Evolutionary conservation across 1,139 yeast genomes (phyloP), one percentile per base, ranked within the genome.

Genomic region (Pichia sp.): DNA sequence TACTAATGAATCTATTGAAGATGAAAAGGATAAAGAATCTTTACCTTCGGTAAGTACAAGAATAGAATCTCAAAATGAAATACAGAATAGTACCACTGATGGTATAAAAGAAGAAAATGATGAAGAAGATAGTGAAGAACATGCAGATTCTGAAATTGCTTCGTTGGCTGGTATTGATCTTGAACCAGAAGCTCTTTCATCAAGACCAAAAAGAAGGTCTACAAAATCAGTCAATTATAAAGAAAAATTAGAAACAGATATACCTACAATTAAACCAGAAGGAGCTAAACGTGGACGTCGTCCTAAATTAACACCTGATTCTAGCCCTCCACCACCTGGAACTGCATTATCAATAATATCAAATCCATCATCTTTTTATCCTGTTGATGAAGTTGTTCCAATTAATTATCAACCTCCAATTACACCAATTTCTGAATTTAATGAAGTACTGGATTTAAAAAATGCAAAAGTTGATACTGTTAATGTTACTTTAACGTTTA

Each of bases 351-450:
- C 33, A 7, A 24, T 20, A 11, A 11, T 30, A 3, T 23, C 45
- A 3, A 40, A 33, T 21, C 29, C 28, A 16, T 27, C 20, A 14
- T 18, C 31, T 3, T 55, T 40, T 37, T 48, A 52, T 5, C 52
- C 59, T 11, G 54, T 56, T 8, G 63, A 58, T 37, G 56, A 55
- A 2, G 53, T 53, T 27, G 48, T 60, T 6, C 65, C 65, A 5
- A 47, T 47, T 38, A 61, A 61, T 43, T 61, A 59, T 55, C 63
- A 60, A 40, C 64, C 64, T 1, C 56, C 59, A 8, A 40, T 50
- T 19, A 25, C 46, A 16, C 35, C 43, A 14, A 56, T 53, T 30
- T 39, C 41, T 2, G 29, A 37, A 7, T 61, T 60, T 41, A 58
- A 55, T 40, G 48, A 50, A 16, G 23, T 51, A 7, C 33, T 56